A percentile compares a stretch with the other conserved stretches of the same genome.
phyloP scores from a whole-genome alignment of 2,329 filamentous ascomycete species.

The Alternaria alternata region DNA sequence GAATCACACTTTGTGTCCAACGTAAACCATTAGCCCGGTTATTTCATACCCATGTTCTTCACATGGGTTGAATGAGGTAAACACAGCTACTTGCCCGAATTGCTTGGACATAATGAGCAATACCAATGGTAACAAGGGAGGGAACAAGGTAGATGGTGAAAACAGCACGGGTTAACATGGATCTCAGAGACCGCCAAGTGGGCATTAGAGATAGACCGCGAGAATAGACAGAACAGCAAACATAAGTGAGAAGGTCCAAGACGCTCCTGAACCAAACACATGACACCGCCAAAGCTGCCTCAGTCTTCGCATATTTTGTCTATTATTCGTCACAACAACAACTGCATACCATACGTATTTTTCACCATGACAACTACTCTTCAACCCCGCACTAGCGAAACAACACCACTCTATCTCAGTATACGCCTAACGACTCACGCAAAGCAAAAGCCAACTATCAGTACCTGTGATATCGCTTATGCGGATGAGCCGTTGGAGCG shows the following conservation, averaged over 20 bases:
- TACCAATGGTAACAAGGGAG: not conserved
- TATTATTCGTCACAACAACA: not conserved
- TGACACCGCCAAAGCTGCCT: not conserved
- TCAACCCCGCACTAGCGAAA: not conserved
- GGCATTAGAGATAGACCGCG: not conserved
- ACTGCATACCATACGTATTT: not conserved
- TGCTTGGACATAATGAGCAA: not conserved
- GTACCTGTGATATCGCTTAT: not conserved
- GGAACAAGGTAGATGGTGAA: not conserved
- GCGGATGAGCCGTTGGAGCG: not conserved
- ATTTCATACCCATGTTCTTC: not conserved
- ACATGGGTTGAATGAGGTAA: not conserved
- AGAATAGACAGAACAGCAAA: not conserved
- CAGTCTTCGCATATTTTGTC: not conserved
- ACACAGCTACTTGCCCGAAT: not conserved
- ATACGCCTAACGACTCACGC: not conserved
- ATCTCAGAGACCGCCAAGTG: not conserved
- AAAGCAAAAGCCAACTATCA: not conserved
- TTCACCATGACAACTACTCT: not conserved
- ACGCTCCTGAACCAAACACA: not conserved
- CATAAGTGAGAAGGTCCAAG: not conserved
- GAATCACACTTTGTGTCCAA: not conserved
- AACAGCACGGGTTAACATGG: not conserved
- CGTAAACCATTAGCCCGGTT: not conserved
- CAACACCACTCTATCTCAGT: not conserved